These are phyloP conservation scores for Cynara cardunculus DNA, from an alignment of 129 eudicot species.

Conservation along the genomic window DNA sequence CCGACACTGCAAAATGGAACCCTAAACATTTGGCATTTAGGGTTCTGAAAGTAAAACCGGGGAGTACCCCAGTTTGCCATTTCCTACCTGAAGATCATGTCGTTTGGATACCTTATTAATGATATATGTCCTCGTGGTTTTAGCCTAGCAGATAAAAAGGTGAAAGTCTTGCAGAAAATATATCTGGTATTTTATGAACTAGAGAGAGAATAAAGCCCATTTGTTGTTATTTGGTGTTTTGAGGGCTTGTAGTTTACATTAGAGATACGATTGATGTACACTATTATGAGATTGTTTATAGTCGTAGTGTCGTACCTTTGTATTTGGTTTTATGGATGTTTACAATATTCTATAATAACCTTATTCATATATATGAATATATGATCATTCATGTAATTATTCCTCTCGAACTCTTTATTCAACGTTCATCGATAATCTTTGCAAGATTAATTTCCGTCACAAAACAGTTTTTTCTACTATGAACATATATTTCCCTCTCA, in stretches of 20 bases:
- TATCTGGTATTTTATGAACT: not conserved
- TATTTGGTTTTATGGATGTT: conserved; percentile 9
- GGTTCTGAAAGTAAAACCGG: conserved; percentile 65
- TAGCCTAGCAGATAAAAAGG: not conserved
- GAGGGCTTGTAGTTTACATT: conserved; percentile 25
- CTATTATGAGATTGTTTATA: conserved; percentile 23
- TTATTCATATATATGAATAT: too few species aligned
- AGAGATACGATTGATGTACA: conserved; percentile 25
- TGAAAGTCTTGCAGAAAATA: not conserved
- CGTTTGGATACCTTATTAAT: conserved; percentile 54
- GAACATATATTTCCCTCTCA: not conserved
- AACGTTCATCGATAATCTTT: not conserved
- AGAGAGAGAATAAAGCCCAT: conserved; percentile 25
- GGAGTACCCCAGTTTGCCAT: conserved; percentile 68
- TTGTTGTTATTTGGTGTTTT: conserved; percentile 14
- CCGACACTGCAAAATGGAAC: conserved; percentile 64
- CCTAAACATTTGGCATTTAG: conserved; percentile 70
- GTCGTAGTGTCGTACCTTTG: conserved; percentile 11
- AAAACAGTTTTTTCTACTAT: not conserved
- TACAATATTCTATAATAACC: conserved; percentile 13
- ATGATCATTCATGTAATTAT: not conserved
- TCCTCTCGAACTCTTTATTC: too few species aligned
- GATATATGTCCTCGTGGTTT: not conserved
- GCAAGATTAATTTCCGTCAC: not conserved
- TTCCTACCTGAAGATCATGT: conserved; percentile 71